Conservation (phyloP, 345 rosid species). For the Raphanus raphanistrum region DNA sequence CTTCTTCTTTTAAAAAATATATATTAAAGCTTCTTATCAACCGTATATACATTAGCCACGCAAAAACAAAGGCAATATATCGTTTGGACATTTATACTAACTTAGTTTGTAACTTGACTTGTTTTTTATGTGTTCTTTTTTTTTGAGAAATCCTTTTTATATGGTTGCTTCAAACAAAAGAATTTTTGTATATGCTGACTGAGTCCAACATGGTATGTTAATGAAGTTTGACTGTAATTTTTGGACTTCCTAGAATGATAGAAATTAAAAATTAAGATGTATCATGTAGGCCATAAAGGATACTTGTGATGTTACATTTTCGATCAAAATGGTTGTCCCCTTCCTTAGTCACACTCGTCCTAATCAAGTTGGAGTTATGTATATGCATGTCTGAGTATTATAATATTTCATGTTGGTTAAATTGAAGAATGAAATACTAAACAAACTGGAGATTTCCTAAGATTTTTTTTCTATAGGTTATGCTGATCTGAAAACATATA, state of each 20-base stretch:
- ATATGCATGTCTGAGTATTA: neutral
- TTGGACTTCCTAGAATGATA: neutral
- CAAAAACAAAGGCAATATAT: neutral
- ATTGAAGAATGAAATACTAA: neutral
- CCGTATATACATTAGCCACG: neutral
- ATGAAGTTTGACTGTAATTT: neutral
- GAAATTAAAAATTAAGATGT: neutral
- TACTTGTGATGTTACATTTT: neutral
- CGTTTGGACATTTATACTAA: neutral
- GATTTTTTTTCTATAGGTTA: neutral
- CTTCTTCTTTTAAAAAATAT: no score
- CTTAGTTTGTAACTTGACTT: neutral
- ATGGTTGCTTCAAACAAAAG: neutral
- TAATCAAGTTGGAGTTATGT: neutral
- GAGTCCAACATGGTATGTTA: neutral
- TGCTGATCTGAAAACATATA: neutral
- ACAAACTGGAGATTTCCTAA: neutral
- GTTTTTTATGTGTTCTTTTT: neutral
- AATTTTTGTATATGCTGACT: neutral
- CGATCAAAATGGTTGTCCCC: neutral
- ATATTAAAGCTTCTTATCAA: neutral
- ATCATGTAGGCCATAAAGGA: neutral
- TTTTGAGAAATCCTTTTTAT: no score
- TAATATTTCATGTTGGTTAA: neutral
- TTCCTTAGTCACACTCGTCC: neutral